Conservation (phyloP, 441 rosid genomes). For the Brassica balearica region DNA sequence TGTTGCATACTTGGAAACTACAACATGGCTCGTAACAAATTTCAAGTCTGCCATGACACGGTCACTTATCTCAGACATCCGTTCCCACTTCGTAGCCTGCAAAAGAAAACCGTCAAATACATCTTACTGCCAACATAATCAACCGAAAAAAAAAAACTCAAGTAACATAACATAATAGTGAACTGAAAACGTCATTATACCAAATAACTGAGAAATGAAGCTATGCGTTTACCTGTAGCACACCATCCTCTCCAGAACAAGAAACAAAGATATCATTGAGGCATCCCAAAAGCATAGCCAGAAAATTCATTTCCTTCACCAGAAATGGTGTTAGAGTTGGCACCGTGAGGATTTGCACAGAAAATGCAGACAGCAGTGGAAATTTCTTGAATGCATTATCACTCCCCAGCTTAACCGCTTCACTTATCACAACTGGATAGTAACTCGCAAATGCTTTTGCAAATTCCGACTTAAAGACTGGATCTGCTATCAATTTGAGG, state of each 20-base stretch:
- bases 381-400: not conserved
- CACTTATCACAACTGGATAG: not conserved
- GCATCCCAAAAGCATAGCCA: not conserved
- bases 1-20: slow-evolving; percentile 72
- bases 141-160: not conserved
- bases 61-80: slow-evolving; percentile 60
- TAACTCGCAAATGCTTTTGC: not conserved
- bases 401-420: not conserved
- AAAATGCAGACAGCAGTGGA: not conserved
- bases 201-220: not conserved
- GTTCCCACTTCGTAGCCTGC: slow-evolving; percentile 81
- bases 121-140: not conserved
- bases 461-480: not conserved
- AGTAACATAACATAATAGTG: not conserved
- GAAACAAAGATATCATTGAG: not conserved
- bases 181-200: not conserved
- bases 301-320: not conserved
- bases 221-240: not conserved
- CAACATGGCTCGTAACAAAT: slow-evolving; percentile 84
- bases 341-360: slow-evolving; percentile 9
- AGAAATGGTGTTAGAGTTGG: slow-evolving; percentile 3
- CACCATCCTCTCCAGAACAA: not conserved
- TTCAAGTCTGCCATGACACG: slow-evolving; percentile 89
- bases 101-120: slow-evolving; percentile 42
- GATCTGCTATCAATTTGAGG: not conserved